Evolutionary conservation across 169 alveolate genomes (phyloP), one percentile per base, ranked within the genome.

Genomic region (Cryptosporidium muris): DNA sequence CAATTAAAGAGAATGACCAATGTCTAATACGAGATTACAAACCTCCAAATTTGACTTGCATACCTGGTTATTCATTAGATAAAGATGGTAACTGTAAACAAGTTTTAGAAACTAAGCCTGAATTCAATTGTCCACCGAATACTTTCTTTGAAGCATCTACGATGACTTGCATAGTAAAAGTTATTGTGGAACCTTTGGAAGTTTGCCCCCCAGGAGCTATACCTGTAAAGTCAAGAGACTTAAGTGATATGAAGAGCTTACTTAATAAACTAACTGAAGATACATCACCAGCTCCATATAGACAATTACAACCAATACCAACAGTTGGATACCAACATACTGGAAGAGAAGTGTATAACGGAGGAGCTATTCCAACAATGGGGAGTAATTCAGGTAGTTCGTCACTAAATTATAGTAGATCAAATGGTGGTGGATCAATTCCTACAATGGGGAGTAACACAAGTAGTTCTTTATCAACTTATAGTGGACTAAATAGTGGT

Each of bases 131-230:
- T 54, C 85, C 85, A 34, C 85, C 85, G 45, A 38, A 74, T 25
- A 74, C 85, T 8, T 43, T 48, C 16, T 47, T 74, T 5, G 85
- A 74, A n/a, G 56, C 42, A 74, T 58, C 85, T 36, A 74, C 85
- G 9, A 74, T 74, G 85, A 49, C 85, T 38, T 74, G 85, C 5
- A 63, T 74, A 11, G 40, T 68, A 11, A 74, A 54, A 58, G 85
- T 74, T 40, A 45, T 74, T 74, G 85, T 74, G 4, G 85, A 74
- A 42, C 85, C 85, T 48, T 37, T 74, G 14, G 85, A 74, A 25
- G 85, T 74, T 1, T 74, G 85, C 40, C 85, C 85, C 9, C 85
- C 85, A 1, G 85, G 85, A 45, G 85, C 85, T 43, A 43, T 74
- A 34, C 85, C 85, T 7, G 85, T 74, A 1, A 74, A 60, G 37